Evolutionary conservation across 2,329 filamentous ascomycete genomes (phyloP).

Genomic region (Penicillium sp.): DNA sequence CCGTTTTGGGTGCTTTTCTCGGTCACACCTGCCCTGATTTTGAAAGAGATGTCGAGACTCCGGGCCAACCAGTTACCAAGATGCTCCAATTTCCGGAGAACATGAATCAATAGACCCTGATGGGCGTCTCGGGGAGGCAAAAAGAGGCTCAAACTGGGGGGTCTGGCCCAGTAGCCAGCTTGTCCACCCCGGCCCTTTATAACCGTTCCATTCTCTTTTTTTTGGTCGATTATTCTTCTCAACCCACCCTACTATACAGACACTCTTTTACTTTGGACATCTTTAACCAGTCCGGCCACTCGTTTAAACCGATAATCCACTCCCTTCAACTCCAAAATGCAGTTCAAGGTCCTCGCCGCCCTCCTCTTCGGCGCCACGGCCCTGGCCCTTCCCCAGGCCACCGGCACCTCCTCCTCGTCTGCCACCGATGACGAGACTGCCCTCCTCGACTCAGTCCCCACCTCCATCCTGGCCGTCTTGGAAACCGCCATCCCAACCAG

Average conservation of each 20-base stretch:
- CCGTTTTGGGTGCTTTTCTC: neutral
- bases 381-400: slow-evolving; percentile 21
- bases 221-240: neutral
- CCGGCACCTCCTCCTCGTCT: neutral
- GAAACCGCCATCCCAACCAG: slow-evolving; percentile 30
- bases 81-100: neutral
- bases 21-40: neutral
- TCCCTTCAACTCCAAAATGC: slow-evolving; percentile 20
- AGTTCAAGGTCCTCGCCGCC: slow-evolving; percentile 28
- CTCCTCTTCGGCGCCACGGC: slow-evolving; percentile 27
- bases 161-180: neutral
- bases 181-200: neutral
- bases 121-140: neutral
- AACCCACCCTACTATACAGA: neutral
- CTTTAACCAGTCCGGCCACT: neutral
- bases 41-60: neutral
- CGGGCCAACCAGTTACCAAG: neutral
- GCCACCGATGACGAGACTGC: neutral
- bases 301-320: neutral
- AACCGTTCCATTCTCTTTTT: neutral
- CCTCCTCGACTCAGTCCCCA: slow-evolving; percentile 12
- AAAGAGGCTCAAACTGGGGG: neutral
- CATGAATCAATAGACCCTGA: neutral
- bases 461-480: slow-evolving; percentile 28
- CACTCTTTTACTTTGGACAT: neutral